Base-by-base conservation (phyloP, 225 moss, liverwort and hornwort species). In the Sphagnum tenellum region DNA sequence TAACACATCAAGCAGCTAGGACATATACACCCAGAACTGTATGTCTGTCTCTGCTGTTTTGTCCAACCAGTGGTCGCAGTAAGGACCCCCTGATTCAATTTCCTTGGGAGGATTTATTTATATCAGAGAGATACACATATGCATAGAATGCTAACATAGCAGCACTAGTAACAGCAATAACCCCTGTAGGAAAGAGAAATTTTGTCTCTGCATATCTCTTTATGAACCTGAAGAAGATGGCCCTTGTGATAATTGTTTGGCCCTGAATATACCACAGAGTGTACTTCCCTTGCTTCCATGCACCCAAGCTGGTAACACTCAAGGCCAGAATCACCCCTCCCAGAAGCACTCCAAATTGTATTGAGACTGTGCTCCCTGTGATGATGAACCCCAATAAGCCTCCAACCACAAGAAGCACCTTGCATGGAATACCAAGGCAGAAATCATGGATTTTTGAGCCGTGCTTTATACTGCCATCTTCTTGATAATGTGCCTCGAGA, bases 381-480 rank as follows among this genome's bases (percentile, higher is more conserved):
- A 92, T 63, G 47, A 90, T 86, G 59, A 96, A 96, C 92, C 89
- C 92, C 45, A 92, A 66, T 3, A 96, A 71, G 14, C 95, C 95
- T 53, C 95, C 92, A 2, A 51, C 66, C n/a, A 82, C 78, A 11
- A 92, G 79, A 46, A 87, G 66, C 50, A 72, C 81, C 12, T 92
- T 92, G 29, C 77, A 96, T 8, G 95, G 95, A 67, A 96, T 90
- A 68, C 95, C 95, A 46, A 96, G 73, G 78, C 95, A 96, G 61
- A 96, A 96, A 65, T 96, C 95, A 56, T 96, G 95, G 75, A 96
- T 96, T 79, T 86, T 96, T n/a, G 95, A 70, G 13, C 92, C 89
- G 7, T 74, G 57, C 70, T 78, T 88, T 48, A 70, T 29, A 29
- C 29, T 29, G 29, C 29, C 61, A 44, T 74, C 71, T 8, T 89